Base-by-base conservation (phyloP, 2,329 filamentous ascomycete genomes). In the Ilyonectria destructans region DNA sequence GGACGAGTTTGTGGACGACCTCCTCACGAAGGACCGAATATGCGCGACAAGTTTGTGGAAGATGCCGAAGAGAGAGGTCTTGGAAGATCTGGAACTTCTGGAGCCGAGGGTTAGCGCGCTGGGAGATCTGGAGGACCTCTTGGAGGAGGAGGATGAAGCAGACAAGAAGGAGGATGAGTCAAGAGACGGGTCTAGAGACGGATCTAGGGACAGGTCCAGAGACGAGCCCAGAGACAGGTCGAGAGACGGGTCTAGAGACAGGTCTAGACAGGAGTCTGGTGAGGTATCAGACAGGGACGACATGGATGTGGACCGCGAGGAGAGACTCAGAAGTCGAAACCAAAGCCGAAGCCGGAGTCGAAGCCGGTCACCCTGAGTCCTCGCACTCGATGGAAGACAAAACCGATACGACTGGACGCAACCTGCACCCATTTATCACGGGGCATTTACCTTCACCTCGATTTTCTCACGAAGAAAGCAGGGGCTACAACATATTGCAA, bases 11-110 rank as follows among this genome's bases (percentile, higher is more conserved):
- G 90, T 98, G 62, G 96, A 99, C 80, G 95, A 98, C 69, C 82
- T 99, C 72, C 85, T 99, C 70, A 92, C 89, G 0, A 97, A 97
- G 82, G 94, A 97, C 65, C 88, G 96, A 59, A 92, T 98, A 0
- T 98, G 96, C 78, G 96, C 91, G 43, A 98, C 96, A 3, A 97
- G 92, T 77, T 79, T 99, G 74, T 97, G 94, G 91, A 97, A 97
- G 84, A 88, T 99, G 86, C 93, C 95, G 4, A 90, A 90, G 67
- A 87, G 96, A 74, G 90, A 93, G 71, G 88, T 93, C 58, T 80
- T 99, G 71, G 96, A 99, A 83, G 96, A 99, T 80, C 78, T 97
- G 79, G 96, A 97, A 72, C 82, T 95, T 76, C 78, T 99, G 77
- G 96, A 98, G 78, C 93, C 95, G 57, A 88, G 96, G 71, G 88